A percentile compares a stretch with the other conserved stretches of the same genome.
Evolutionary conservation across 1,284 basidiomycete species (phyloP).

Genomic region (Coniferiporia sulphurascens): DNA sequence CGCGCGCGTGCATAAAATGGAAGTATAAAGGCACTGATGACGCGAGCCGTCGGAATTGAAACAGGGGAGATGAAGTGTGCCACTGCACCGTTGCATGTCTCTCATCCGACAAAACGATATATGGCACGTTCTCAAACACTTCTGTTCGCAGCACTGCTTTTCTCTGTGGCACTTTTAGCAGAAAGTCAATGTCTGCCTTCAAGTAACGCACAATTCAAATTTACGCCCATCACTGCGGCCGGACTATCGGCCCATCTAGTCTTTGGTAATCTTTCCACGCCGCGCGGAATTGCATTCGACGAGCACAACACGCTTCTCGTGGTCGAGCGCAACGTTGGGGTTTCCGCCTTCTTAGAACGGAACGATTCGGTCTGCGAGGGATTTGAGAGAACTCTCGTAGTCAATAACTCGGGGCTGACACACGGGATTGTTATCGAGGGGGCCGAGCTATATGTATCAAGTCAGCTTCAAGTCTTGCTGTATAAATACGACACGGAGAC

Average conservation of each 20-base stretch:
- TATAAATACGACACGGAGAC: neutral
- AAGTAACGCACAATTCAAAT: neutral
- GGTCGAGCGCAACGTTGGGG: slow-evolving; percentile 1
- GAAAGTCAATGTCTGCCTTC: neutral
- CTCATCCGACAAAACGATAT: neutral
- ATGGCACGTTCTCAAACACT: neutral
- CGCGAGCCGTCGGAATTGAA: no score
- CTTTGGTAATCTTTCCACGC: neutral
- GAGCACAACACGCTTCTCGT: neutral
- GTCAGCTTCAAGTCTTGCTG: neutral
- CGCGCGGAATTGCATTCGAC: neutral
- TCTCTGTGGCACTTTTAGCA: neutral
- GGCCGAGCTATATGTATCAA: neutral
- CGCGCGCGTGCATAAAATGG: no score
- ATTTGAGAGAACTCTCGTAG: neutral
- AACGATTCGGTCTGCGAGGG: neutral
- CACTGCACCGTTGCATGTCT: no score
- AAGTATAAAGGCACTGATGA: no score
- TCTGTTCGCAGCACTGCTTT: neutral
- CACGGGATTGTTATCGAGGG: slow-evolving; percentile 1
- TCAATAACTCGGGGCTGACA: neutral
- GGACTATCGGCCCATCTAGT: neutral
- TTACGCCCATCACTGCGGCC: neutral
- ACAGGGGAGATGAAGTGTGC: no score
- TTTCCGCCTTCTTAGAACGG: neutral